Evolutionary conservation across 2,329 filamentous ascomycete genomes (phyloP).

Genomic region (Davidsoniella virescens): DNA sequence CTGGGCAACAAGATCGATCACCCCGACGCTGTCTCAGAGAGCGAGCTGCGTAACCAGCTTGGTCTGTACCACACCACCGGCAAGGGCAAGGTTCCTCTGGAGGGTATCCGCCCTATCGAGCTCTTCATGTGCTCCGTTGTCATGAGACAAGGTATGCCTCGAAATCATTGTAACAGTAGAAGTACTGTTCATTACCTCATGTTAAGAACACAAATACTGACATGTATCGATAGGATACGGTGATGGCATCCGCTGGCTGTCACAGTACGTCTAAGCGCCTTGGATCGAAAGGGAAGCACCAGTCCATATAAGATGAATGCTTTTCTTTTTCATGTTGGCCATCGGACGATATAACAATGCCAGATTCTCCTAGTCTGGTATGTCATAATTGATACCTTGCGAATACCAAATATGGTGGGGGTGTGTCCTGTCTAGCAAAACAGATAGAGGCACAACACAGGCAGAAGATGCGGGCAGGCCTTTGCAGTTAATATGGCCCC

Average conservation of each 20-base stretch:
- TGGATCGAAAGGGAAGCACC: background rate
- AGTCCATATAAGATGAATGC: background rate
- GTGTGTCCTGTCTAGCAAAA: background rate
- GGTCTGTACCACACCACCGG: conserved; percentile 93
- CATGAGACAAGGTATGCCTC: conserved; percentile 68
- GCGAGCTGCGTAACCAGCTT: conserved; percentile 80
- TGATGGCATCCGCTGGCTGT: conserved; percentile 80
- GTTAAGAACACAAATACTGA: conserved; percentile 9
- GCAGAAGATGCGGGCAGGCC: background rate
- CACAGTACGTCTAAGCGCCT: conserved; percentile 68
- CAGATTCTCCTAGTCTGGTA: background rate
- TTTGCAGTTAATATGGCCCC: background rate
- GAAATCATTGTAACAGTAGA: background rate
- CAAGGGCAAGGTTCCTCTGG: conserved; percentile 84
- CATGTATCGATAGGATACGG: conserved; percentile 47
- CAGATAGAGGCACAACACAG: background rate
- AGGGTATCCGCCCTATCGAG: conserved; percentile 89
- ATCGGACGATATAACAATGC: background rate
- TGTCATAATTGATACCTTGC: conserved; percentile 7
- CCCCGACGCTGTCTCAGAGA: conserved; percentile 86
- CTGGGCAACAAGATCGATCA: conserved; percentile 99
- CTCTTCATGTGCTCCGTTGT: conserved; percentile 99
- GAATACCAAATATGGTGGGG: background rate
- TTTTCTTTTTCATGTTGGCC: background rate
- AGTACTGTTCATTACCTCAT: background rate